Percentiles rank a stretch among this genome's conserved stretches.
phyloP scores from a whole-genome alignment of 768 basidiomycete species.

The Mycena sanguinolenta region DNA sequence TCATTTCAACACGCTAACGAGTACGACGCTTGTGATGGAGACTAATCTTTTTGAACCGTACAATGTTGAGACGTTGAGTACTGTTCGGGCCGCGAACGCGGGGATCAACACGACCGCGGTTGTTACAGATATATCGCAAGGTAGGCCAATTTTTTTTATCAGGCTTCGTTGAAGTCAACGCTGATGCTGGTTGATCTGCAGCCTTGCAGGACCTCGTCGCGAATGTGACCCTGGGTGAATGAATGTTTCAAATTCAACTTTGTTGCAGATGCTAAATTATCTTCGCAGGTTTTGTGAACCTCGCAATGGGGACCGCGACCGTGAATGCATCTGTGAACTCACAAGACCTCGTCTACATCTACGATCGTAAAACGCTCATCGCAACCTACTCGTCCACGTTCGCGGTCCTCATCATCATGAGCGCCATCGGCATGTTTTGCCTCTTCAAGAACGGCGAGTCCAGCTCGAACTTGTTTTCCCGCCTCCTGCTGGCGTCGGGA shows the following conservation, averaged over 20 bases:
- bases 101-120: conserved; percentile 17
- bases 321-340: neutral
- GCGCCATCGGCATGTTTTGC: conserved; percentile 12
- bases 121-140: conserved; percentile 21
- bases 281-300: conserved; percentile 11
- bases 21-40: conserved; percentile 18
- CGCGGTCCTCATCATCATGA: conserved; percentile 1
- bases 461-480: conserved; percentile 15
- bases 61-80: neutral
- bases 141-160: neutral
- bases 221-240: conserved; percentile 24
- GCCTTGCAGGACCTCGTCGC: conserved; percentile 18
- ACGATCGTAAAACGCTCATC: conserved; percentile 12
- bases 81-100: neutral
- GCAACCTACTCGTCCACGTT: conserved; percentile 15
- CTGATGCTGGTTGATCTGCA: neutral
- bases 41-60: conserved; percentile 19
- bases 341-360: neutral
- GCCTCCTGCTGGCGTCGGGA: conserved; percentile 14
- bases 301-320: conserved; percentile 2
- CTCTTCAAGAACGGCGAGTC: conserved; percentile 22
- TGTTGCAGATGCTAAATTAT: neutral
- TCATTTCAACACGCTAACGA: neutral
- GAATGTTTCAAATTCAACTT: neutral
- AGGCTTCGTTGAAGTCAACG: neutral